A percentile compares a stretch with the other conserved stretches of the same genome.
These are phyloP conservation scores for Stentor coeruleus DNA, from an alignment of 73 alveolate species.

Conservation along the genomic window DNA sequence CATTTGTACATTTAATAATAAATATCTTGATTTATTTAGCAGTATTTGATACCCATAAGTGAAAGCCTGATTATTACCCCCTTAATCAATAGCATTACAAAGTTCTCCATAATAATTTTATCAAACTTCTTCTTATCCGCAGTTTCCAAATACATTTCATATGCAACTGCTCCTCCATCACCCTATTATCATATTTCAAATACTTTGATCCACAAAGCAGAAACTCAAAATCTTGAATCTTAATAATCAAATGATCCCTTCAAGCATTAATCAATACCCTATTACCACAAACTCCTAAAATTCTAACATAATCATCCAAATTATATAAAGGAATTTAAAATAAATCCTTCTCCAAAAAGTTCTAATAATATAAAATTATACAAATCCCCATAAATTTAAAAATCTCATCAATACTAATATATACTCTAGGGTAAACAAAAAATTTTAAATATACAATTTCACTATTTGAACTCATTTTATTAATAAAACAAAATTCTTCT, in stretches of 20 bases:
- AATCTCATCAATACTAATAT: conserved; percentile 43
- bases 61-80: conserved; percentile 36
- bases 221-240: conserved; percentile 29
- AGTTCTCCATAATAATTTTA: conserved; percentile 32
- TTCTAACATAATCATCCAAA: conserved; percentile 29
- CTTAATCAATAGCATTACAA: conserved; percentile 28
- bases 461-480: not conserved
- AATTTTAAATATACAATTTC: conserved; percentile 12
- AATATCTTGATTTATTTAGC: not conserved
- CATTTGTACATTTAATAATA: too few relatives aligned
- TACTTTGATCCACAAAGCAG: conserved; percentile 15
- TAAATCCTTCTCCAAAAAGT: conserved; percentile 13
- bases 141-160: not conserved
- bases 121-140: conserved; percentile 37
- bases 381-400: conserved; percentile 42
- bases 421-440: conserved; percentile 34
- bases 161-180: not conserved
- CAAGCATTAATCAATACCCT: not conserved
- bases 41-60: not conserved
- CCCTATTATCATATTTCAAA: conserved; percentile 9
- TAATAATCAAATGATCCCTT: conserved; percentile 22
- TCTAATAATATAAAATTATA: conserved; percentile 37
- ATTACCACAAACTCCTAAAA: conserved; percentile 26
- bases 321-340: conserved; percentile 52
- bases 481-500: conserved; percentile 34